Evolutionary conservation across 2,329 filamentous ascomycete species (phyloP).

Genomic region (Ramularia collo-cygni): DNA sequence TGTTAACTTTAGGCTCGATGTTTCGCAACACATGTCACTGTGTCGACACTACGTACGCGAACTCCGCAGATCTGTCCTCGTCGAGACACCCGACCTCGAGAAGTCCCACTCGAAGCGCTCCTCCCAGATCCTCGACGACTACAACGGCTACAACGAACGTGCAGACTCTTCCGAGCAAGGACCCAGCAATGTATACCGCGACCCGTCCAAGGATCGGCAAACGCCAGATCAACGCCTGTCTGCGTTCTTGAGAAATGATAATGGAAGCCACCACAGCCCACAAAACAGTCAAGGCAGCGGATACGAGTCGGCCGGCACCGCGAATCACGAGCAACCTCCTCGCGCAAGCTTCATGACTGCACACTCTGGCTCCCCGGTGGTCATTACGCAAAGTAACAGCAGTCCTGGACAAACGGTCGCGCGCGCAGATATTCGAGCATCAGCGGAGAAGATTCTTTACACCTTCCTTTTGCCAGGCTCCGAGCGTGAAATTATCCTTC

Average conservation of each 20-base stretch:
- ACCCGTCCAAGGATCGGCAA: slow-evolving; percentile 44
- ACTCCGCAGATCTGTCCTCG: slow-evolving; percentile 82
- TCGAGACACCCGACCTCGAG: slow-evolving; percentile 86
- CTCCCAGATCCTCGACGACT: slow-evolving; percentile 62
- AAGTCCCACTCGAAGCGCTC: slow-evolving; percentile 73
- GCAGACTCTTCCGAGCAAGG: slow-evolving; percentile 27
- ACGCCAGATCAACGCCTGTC: slow-evolving; percentile 85
- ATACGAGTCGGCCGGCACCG: slow-evolving; percentile 10
- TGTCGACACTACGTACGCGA: slow-evolving; percentile 96
- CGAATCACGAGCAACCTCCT: slow-evolving; percentile 42
- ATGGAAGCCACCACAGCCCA: slow-evolving; percentile 40
- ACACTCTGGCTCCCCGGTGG: slow-evolving; percentile 34
- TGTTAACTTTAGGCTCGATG: slow-evolving; percentile 70
- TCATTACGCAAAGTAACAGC: slow-evolving; percentile 59
- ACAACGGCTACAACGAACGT: slow-evolving; percentile 44
- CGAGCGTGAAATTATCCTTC: slow-evolving; percentile 91
- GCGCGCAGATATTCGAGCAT: slow-evolving; percentile 84
- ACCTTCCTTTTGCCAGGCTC: slow-evolving; percentile 92
- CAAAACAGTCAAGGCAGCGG: slow-evolving; percentile 41
- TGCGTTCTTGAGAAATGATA: slow-evolving; percentile 59
- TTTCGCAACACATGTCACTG: slow-evolving; percentile 96
- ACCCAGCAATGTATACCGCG: slow-evolving; percentile 25
- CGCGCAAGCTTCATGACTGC: slow-evolving; percentile 54
- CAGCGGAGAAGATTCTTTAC: slow-evolving; percentile 97
- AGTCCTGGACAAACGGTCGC: slow-evolving; percentile 78